These are phyloP conservation scores for Phlebiopsis flavidoalba DNA, from an alignment of 768 basidiomycete species.

Conservation along the genomic window DNA sequence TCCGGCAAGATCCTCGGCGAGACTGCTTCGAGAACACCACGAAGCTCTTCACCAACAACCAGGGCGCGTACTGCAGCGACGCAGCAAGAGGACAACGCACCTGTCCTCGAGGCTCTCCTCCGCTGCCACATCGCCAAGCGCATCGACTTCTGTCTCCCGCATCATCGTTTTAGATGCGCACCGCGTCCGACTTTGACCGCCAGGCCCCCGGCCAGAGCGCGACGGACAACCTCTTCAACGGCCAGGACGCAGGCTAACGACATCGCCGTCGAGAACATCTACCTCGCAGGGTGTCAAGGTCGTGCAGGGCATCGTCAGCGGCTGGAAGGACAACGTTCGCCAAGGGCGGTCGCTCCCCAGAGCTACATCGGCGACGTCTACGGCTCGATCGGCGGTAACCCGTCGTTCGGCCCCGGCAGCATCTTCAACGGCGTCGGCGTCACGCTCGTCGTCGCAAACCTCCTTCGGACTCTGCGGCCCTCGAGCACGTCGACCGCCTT, in stretches of 20 bases:
- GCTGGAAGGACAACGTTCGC: constrained; percentile 29
- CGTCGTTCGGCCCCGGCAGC: constrained; percentile 24
- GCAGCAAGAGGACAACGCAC: constrained; percentile 38
- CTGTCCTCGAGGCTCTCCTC: constrained; percentile 31
- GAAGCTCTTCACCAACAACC: constrained; percentile 26
- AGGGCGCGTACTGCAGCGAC: constrained; percentile 26
- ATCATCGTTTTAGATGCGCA: constrained; percentile 34
- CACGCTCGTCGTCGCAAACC: background rate
- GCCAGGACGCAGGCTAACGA: constrained; percentile 26
- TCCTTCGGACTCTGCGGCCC: background rate
- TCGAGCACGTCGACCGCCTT: background rate
- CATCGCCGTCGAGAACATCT: constrained; percentile 31
- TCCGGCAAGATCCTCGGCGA: constrained; percentile 31
- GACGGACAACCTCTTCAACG: constrained; percentile 25
- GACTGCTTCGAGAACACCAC: constrained; percentile 35
- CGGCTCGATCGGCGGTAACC: constrained; percentile 24
- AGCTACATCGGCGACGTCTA: constrained; percentile 27
- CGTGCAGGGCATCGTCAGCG: constrained; percentile 29
- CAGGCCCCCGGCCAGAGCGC: constrained; percentile 17
- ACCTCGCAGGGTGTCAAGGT: constrained; percentile 33
- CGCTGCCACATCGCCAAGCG: constrained; percentile 27
- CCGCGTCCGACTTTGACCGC: constrained; percentile 32
- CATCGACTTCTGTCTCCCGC: constrained; percentile 34
- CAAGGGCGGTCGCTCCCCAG: constrained; percentile 25
- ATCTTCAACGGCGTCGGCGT: constrained; percentile 6